Evolutionary conservation across 768 basidiomycete species (phyloP), one percentile per base, ranked within the genome.

Genomic region (Kwoniella mangroviensis): DNA sequence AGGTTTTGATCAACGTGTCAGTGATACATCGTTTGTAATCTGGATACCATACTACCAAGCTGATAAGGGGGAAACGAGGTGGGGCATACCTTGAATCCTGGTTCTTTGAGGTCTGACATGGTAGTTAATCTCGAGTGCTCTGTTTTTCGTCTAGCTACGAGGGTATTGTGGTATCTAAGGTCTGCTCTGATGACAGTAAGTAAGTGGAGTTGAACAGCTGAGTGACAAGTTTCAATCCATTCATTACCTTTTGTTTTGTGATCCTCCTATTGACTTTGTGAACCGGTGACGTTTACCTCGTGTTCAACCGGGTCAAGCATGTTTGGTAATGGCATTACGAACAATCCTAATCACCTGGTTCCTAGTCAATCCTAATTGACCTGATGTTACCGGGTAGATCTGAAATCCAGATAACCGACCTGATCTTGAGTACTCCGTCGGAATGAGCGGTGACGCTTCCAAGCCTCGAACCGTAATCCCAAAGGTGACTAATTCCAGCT

Each of bases 101-200:
- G 22, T 73, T 80, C 79, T 67, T 80, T 80, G 73, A 80, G 63
- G 41, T 80, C 79, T 61, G 77, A 74, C 79, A 80, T 80, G 24
- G 12, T 73, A 69, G 11, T 54, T 24, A 41, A 28, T n/a, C 5
- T 55, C 19, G 54, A 26, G 9, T n/a, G 56, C 5, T 34, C 15
- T 10, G 3, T 17, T 49, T 4, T 10, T 12, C 4, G 24, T n/a
- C 26, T 58, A 28, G 40, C n/a, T 15, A 58, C 5, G 22, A 15
- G n/a, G 19, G n/a, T 7, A 12, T 0, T 26, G 19, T 26, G 10
- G 45, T 49, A 49, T 49, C 11, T 49, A 34, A 6, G 34, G 6
- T 34, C 34, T 34, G 34, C 34, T 9, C 45, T 43, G 45, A 49
- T 49, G 45, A 4, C 15, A 17, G 45, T 17, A 49, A 17, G 45